Evolutionary conservation across 2,329 filamentous ascomycete species (phyloP).

Genomic region (Tricladium varicosporioides): DNA sequence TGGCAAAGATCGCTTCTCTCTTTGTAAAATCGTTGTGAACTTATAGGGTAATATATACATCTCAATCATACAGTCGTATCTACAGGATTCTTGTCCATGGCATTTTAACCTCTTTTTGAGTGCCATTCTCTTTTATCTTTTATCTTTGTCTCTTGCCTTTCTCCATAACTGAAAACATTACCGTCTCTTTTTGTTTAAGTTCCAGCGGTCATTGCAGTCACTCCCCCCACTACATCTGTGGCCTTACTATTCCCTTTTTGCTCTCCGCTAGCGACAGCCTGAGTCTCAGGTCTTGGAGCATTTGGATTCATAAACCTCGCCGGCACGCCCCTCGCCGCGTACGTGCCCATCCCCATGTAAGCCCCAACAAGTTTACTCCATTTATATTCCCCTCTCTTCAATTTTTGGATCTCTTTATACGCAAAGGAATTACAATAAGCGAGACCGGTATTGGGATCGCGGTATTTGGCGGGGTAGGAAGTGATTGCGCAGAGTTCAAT

Average conservation of each 20-base stretch:
- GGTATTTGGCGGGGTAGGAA: constrained; percentile 74
- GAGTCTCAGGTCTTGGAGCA: neutral
- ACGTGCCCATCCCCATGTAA: constrained; percentile 70
- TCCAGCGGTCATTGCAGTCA: neutral
- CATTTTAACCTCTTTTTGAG: too few relatives aligned
- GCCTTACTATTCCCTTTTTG: neutral
- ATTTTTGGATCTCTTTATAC: constrained; percentile 76
- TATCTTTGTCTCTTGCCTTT: too few relatives aligned
- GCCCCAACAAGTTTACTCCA: constrained; percentile 82
- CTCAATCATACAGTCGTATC: too few relatives aligned
- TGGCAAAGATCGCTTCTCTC: too few relatives aligned
- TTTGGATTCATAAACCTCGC: constrained; percentile 58
- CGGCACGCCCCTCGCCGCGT: constrained; percentile 74
- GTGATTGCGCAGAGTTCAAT: constrained; percentile 75
- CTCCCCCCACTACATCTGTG: neutral
- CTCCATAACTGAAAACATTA: too few relatives aligned
- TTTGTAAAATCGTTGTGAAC: too few relatives aligned
- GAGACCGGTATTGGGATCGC: constrained; percentile 80
- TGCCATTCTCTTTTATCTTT: too few relatives aligned
- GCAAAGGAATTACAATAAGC: constrained; percentile 77
- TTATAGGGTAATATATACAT: too few relatives aligned
- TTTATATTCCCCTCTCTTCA: constrained; percentile 70
- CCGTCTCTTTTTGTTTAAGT: constrained; percentile 1
- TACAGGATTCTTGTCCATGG: too few relatives aligned
- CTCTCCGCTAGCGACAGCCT: neutral